A percentile compares a stretch with the other conserved stretches of the same genome.
Conservation (phyloP, 306 rosid species). For the Echinosophora koreensis region DNA sequence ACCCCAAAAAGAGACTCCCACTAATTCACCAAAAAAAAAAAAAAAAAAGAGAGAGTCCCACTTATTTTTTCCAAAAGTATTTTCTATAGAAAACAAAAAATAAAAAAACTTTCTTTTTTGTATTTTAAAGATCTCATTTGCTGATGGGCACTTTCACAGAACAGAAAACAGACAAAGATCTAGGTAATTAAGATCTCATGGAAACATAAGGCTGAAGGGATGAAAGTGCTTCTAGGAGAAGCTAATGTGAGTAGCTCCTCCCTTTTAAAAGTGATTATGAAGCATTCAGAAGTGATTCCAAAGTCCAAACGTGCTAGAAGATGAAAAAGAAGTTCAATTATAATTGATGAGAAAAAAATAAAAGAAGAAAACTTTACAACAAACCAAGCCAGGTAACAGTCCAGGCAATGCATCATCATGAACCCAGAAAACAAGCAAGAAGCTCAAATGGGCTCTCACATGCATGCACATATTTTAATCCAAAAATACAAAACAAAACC, state of each 20-base stretch:
- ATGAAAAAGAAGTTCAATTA: slow-evolving; percentile 13
- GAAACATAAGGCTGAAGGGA: no score
- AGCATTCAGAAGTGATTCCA: no score
- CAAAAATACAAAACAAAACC: slow-evolving; percentile 13
- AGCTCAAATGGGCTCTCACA: slow-evolving; percentile 43
- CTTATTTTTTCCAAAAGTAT: slow-evolving; percentile 21
- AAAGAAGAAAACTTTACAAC: slow-evolving; percentile 39
- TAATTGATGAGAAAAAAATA: neutral
- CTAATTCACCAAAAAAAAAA: neutral
- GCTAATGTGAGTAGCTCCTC: no score
- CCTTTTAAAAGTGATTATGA: no score
- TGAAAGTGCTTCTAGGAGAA: no score
- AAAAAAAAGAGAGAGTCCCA: no score
- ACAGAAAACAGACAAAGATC: slow-evolving; percentile 49
- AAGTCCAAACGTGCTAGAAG: neutral
- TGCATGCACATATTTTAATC: slow-evolving; percentile 62
- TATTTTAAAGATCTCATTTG: slow-evolving; percentile 27
- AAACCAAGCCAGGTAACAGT: slow-evolving; percentile 18
- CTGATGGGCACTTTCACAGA: slow-evolving; percentile 41
- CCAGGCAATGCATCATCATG: slow-evolving; percentile 30
- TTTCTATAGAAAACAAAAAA: neutral
- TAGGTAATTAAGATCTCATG: slow-evolving; percentile 41
- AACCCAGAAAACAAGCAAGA: slow-evolving; percentile 38
- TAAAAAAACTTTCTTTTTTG: neutral
- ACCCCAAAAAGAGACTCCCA: slow-evolving; percentile 21